These are phyloP conservation scores for Phyllosticta citribraziliensis DNA, from an alignment of 2,329 filamentous ascomycete species.

Conservation along the genomic window DNA sequence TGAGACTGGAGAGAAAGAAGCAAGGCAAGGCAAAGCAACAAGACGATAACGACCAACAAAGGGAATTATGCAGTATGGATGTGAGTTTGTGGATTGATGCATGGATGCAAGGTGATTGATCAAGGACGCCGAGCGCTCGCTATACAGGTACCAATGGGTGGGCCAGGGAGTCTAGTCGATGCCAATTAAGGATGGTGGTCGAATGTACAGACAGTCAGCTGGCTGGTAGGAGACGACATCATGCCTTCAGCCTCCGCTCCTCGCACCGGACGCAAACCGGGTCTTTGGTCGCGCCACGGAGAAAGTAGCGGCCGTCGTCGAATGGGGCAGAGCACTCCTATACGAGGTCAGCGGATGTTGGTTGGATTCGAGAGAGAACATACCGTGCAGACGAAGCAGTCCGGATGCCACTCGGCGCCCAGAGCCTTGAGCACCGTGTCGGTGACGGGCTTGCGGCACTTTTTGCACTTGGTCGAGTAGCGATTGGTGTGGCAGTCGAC, in stretches of 20 bases:
- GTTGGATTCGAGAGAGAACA: conserved; percentile 15
- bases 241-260: conserved; percentile 52
- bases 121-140: too few species aligned
- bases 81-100: too few species aligned
- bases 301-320: conserved; percentile 53
- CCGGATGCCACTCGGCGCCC: conserved; percentile 85
- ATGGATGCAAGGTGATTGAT: too few species aligned
- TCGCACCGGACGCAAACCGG: conserved; percentile 55
- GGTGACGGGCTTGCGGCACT: conserved; percentile 74
- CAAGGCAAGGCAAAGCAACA: too few species aligned
- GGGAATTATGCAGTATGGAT: too few species aligned
- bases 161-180: too few species aligned
- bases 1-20: too few species aligned
- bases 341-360: neutral
- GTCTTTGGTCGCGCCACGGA: conserved; percentile 47
- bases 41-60: too few species aligned
- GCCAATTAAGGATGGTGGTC: too few species aligned
- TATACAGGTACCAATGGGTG: too few species aligned
- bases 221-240: neutral
- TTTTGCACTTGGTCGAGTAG: conserved; percentile 79
- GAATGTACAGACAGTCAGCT: neutral
- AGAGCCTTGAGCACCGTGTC: conserved; percentile 85
- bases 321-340: conserved; percentile 52
- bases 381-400: conserved; percentile 74
- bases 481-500: conserved; percentile 84